Base-by-base conservation (phyloP, 1,139 yeast genomes). In the Magnusiomyces suaveolens region DNA sequence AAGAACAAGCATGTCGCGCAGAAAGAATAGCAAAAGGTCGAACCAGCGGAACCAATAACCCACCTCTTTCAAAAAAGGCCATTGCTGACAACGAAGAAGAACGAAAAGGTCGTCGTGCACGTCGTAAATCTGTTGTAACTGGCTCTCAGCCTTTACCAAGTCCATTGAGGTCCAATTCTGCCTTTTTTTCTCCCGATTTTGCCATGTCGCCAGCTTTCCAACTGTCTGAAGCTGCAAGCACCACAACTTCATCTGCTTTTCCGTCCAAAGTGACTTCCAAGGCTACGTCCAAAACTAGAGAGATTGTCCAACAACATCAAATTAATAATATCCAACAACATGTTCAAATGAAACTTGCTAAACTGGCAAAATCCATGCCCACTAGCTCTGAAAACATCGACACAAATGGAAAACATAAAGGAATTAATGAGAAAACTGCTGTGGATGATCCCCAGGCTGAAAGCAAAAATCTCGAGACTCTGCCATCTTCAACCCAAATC, bases 121-220 rank as follows among this genome's bases (percentile, higher is more conserved):
- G 96, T 63, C 73, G 95, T 50, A 82, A 82, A 59, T 83, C 95
- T 0, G 71, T 88, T 44, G 84, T 90, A 51, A 87, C 95, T 0
- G 96, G 92, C 1, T 84, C 92, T 0, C 92, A 85, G 66, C 95
- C 96, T n/a, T 72, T 87, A 53, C 94, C 95, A 1, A 83, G 90
- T 0, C 92, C 95, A 1, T 73, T 86, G 56, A 46, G 57, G 62
- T 46, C 62, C n/a, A 55, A 57, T 36, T 58, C 61, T 38, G 44
- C 44, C 6, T 54, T 59, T 43, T 66, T 59, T 51, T 60, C 62
- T 51, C 52, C 63, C 36, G 65, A 63, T 29, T 54, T 61, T 21
- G 36, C 62, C 16, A 61, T 63, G 57, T 58, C 66, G 39, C 59
- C 63, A 48, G 51, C 57, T 25, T 44, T 53, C 6, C 23, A 48